These are phyloP conservation scores for Debaryomyces coudertii DNA, from an alignment of 1,139 yeast genomes.

Conservation along the genomic window DNA sequence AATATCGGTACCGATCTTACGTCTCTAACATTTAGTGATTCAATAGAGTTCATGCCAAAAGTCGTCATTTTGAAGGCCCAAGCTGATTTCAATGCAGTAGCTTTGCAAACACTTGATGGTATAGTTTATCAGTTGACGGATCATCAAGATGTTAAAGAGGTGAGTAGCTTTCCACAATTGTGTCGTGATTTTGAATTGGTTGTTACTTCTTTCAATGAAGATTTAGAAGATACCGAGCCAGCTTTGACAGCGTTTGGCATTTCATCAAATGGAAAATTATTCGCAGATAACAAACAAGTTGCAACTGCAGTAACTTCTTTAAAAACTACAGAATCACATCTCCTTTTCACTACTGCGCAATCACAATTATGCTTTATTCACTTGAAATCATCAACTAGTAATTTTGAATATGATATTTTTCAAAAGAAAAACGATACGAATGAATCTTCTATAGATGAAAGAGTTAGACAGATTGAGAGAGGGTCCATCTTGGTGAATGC, in stretches of 20 bases:
- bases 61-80: slow-evolving; percentile 60
- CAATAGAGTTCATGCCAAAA: slow-evolving; percentile 50
- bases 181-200: slow-evolving; percentile 66
- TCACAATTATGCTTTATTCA: slow-evolving; percentile 84
- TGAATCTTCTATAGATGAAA: slow-evolving; percentile 60
- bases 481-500: slow-evolving; percentile 82
- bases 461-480: slow-evolving; percentile 85
- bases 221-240: slow-evolving; percentile 27
- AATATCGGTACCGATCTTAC: slow-evolving; percentile 41
- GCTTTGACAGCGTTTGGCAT: slow-evolving; percentile 65
- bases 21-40: slow-evolving; percentile 43
- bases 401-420: slow-evolving; percentile 17
- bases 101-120: slow-evolving; percentile 69
- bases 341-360: slow-evolving; percentile 87
- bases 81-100: slow-evolving; percentile 54
- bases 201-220: slow-evolving; percentile 21
- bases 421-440: slow-evolving; percentile 17
- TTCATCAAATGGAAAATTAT: slow-evolving; percentile 73
- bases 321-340: slow-evolving; percentile 68
- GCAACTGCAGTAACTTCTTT: slow-evolving; percentile 83
- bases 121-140: slow-evolving; percentile 48
- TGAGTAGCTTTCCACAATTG: slow-evolving; percentile 66
- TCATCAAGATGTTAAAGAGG: slow-evolving; percentile 25
- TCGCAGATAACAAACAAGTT: slow-evolving; percentile 62
- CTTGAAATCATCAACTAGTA: slow-evolving; percentile 46